Evolutionary conservation across 345 rosid species (phyloP).

Genomic region (Ricinus communis): DNA sequence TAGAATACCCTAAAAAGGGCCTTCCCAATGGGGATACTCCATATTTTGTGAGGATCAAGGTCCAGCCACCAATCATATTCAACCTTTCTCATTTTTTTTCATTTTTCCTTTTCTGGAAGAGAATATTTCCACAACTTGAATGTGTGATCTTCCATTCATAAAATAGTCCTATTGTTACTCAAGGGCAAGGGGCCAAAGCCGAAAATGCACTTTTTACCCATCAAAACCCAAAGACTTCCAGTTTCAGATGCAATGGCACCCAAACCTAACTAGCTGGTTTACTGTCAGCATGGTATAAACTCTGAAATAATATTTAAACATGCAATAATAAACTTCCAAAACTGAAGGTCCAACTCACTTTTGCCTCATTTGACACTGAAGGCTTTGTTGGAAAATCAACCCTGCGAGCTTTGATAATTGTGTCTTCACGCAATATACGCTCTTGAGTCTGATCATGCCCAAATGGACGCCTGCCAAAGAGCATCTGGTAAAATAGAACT

Average conservation of each 20-base stretch:
- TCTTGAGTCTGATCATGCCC: slow-evolving; percentile 99
- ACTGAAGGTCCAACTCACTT: slow-evolving; percentile 45
- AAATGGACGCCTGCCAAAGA: slow-evolving; percentile 90
- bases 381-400: slow-evolving; percentile 97
- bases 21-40: no score
- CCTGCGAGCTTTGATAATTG: slow-evolving; percentile 91
- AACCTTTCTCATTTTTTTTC: no score
- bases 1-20: background rate
- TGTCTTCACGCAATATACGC: slow-evolving; percentile 89
- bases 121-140: background rate
- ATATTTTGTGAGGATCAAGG: no score
- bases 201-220: background rate
- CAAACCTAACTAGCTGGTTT: background rate
- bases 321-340: background rate
- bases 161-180: background rate
- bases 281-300: background rate
- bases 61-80: no score
- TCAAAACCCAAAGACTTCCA: background rate
- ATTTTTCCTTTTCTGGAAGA: background rate
- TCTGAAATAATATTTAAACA: background rate
- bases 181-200: background rate
- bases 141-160: background rate
- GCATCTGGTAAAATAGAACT: slow-evolving; percentile 90
- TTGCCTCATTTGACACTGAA: slow-evolving; percentile 85
- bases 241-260: background rate